phyloP scores from a whole-genome alignment of 176 grass and related monocot species.

The Triticum urartu region DNA sequence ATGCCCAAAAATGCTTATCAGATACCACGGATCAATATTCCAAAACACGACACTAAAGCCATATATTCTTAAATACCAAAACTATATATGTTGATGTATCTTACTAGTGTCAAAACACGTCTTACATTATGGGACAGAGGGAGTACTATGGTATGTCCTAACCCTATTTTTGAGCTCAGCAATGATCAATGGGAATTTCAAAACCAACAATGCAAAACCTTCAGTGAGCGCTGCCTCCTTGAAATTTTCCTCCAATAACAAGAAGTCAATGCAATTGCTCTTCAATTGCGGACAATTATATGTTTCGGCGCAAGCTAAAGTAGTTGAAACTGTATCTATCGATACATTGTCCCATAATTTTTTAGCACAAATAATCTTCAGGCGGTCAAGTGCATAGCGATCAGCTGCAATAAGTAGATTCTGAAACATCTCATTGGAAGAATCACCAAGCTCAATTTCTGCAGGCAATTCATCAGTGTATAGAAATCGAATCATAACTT shows the following conservation, averaged over 20 bases:
- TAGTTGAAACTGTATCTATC: constrained; percentile 23
- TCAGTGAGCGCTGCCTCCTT: constrained; percentile 28
- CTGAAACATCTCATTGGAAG: background rate
- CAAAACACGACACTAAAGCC: too few relatives aligned
- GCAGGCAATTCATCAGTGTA: constrained; percentile 39
- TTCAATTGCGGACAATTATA: constrained; percentile 48
- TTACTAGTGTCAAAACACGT: too few relatives aligned
- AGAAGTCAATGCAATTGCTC: constrained; percentile 47
- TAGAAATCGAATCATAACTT: constrained; percentile 48
- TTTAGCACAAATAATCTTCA: constrained; percentile 50
- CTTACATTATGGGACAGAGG: too few relatives aligned
- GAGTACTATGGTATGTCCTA: background rate
- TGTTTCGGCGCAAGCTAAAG: constrained; percentile 51
- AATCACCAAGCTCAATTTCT: background rate
- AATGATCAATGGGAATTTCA: background rate
- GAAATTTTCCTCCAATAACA: constrained; percentile 33
- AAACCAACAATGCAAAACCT: background rate
- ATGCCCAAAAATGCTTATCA: too few relatives aligned
- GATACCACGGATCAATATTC: too few relatives aligned
- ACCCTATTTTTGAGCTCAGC: background rate
- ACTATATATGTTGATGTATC: too few relatives aligned
- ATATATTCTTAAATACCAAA: too few relatives aligned
- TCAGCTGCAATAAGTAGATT: constrained; percentile 49
- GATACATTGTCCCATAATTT: constrained; percentile 31
- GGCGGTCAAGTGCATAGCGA: constrained; percentile 48